Evolutionary conservation across 441 rosid genomes (phyloP), one percentile per base, ranked within the genome.

Genomic region (Manihot esculenta): DNA sequence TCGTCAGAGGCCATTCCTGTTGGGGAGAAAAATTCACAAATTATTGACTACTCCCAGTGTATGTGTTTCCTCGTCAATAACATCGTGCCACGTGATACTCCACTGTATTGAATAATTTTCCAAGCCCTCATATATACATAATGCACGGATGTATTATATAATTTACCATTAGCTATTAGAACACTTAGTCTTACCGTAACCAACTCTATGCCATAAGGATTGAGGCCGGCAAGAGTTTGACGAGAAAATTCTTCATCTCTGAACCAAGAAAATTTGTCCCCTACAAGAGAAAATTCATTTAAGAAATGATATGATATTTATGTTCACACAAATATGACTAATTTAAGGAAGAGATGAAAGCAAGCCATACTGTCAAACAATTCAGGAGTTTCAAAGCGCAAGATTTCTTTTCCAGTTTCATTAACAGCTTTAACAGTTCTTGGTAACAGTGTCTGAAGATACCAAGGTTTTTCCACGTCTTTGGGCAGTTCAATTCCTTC

Each of bases 1-100:
- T 91, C 77, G 64, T 82, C 81, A 89, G 56, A 3, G 97, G 97
- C 93, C 93, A 91, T 57, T 88, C 94, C 97, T 87, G 64, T 23
- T 12, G 8, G 21, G 10, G 17, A 35, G 12, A 24, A 35, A 20
- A 23, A 12, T 42, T n/a, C 12, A 54, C 44, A 42, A 42, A 1
- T 10, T 27, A n/a, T n/a, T n/a, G n/a, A n/a, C n/a, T n/a, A n/a
- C n/a, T n/a, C n/a, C n/a, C n/a, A n/a, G n/a, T n/a, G n/a, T n/a
- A n/a, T n/a, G n/a, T n/a, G n/a, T n/a, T n/a, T n/a, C n/a, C n/a
- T n/a, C n/a, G n/a, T n/a, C n/a, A n/a, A n/a, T n/a, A n/a, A n/a
- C n/a, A n/a, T n/a, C n/a, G n/a, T n/a, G n/a, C n/a, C n/a, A n/a
- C n/a, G n/a, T n/a, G n/a, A n/a, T n/a, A n/a, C n/a, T n/a, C n/a